These are phyloP conservation scores for Singerocomus inundabilis DNA, from an alignment of 1,284 basidiomycete species.

Conservation along the genomic window DNA sequence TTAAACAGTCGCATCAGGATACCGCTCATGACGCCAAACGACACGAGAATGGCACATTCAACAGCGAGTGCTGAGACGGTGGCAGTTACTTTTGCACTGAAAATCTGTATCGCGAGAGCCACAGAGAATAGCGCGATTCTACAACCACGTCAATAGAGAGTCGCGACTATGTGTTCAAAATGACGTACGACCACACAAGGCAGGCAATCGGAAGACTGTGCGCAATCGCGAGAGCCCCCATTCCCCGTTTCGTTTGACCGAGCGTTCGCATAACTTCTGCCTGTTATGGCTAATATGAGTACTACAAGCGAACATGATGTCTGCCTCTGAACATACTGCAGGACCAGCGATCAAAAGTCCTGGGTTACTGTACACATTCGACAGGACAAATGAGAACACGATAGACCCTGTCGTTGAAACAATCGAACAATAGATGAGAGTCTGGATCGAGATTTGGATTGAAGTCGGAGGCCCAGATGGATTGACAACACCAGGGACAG, in stretches of 20 bases:
- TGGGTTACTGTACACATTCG: conserved; percentile 5
- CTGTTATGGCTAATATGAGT: background rate
- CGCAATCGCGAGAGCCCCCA: conserved; percentile 11
- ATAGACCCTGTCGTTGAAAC: too few relatives aligned
- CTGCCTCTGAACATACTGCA: conserved; percentile 6
- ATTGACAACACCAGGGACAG: too few relatives aligned
- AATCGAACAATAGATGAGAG: too few relatives aligned
- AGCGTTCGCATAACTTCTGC: conserved; percentile 3
- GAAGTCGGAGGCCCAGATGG: too few relatives aligned
- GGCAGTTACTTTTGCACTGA: background rate
- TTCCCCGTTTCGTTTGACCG: conserved; percentile 6
- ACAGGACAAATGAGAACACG: conserved; percentile 13
- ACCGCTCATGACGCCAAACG: conserved; percentile 1
- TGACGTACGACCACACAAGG: conserved; percentile 17
- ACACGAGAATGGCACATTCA: conserved; percentile 9
- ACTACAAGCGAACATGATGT: background rate
- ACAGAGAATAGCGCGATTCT: background rate
- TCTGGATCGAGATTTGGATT: too few relatives aligned
- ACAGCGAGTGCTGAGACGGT: background rate
- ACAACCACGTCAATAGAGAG: background rate
- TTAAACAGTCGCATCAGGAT: conserved; percentile 4
- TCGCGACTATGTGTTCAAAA: too few relatives aligned
- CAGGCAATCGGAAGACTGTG: background rate
- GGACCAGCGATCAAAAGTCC: conserved; percentile 1
- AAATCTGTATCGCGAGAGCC: conserved; percentile 14